Percentiles rank a stretch among this genome's conserved stretches.
These are phyloP conservation scores for Chaetomidium leptoderma DNA, from an alignment of 495 filamentous ascomycete species.

Conservation along the genomic window DNA sequence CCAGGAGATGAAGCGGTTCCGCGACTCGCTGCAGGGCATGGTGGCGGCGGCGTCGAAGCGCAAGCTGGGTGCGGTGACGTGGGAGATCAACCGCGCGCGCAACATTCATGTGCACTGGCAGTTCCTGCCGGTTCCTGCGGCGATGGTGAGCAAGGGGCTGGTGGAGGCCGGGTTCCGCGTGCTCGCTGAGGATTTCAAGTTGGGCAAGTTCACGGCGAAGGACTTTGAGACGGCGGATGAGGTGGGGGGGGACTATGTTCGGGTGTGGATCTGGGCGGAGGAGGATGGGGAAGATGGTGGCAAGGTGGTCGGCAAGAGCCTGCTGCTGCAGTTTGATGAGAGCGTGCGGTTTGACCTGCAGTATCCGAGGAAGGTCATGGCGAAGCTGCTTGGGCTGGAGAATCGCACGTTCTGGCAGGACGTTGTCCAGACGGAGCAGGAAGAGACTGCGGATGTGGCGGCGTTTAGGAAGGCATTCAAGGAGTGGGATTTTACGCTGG, in stretches of 20 bases:
- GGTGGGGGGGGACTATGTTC: slow-evolving; percentile 70
- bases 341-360: slow-evolving; percentile 55
- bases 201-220: slow-evolving; percentile 52
- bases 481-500: slow-evolving; percentile 69
- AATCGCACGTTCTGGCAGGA: slow-evolving; percentile 73
- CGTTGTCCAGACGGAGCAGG: slow-evolving; percentile 67
- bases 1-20: slow-evolving; percentile 77
- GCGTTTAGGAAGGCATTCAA: slow-evolving; percentile 82
- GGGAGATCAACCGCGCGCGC: slow-evolving; percentile 73
- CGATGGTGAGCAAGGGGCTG: slow-evolving; percentile 59
- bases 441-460: slow-evolving; percentile 75
- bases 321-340: slow-evolving; percentile 46
- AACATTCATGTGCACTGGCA: slow-evolving; percentile 94
- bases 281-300: slow-evolving; percentile 38
- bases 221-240: slow-evolving; percentile 38
- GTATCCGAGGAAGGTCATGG: slow-evolving; percentile 73
- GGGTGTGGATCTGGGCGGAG: slow-evolving; percentile 72
- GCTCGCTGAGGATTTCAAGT: slow-evolving; percentile 71
- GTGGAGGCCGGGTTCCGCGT: slow-evolving; percentile 82
- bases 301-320: slow-evolving; percentile 39
- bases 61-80: slow-evolving; percentile 75
- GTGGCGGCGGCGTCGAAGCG: slow-evolving; percentile 47
- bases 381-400: slow-evolving; percentile 77
- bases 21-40: slow-evolving; percentile 67
- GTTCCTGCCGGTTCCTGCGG: slow-evolving; percentile 70